Evolutionary conservation across 805 yeast genomes (phyloP), one percentile per base, ranked within the genome.

Genomic region (Starmerella gropengiesseri): DNA sequence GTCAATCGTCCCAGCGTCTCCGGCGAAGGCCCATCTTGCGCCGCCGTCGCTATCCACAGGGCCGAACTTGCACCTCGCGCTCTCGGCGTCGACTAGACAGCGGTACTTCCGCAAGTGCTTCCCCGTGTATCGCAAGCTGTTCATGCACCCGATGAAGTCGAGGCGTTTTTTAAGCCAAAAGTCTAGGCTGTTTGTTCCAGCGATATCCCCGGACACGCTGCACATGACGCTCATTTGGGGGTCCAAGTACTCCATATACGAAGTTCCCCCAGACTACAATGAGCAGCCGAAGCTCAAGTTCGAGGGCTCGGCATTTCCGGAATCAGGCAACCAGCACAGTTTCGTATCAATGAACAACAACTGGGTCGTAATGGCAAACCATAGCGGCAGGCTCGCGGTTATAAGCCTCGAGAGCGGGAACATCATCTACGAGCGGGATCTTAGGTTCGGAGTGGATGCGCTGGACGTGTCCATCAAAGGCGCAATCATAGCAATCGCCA

Each of bases 381-480:
- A 86, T 0, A 67, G 74, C 44, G 94, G 94, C 0, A 69, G 77
- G 23, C 63, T 86, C 46, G 64, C 84, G 43, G 75, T 84, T 1
- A 70, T 74, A 43, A 82, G 81, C 54, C 55, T 82, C 13, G 65
- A 64, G 9, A 59, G 56, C 11, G 94, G 94, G 3, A 66, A 67
- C 46, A 75, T 80, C 0, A 65, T 86, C 1, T 83, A 80, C 60
- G 73, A 82, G 0, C 75, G 81, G 55, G 65, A 73, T 29, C 77
- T 84, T 9, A 73, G 71, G 42, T 81, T 82, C 56, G 87, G 89
- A 1, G 79, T 87, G 28, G 61, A 94, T 40, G 84, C 94, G 55
- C 67, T 84, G 36, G 80, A 84, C 27, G 66, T 86, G 1, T 73
- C 89, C 8, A 72, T 76, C 0, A 66, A 71, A 50, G 85, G 81